phyloP scores from a whole-genome alignment of 192 early-diverging fungal species.

The Dimargaris cristalligena region DNA sequence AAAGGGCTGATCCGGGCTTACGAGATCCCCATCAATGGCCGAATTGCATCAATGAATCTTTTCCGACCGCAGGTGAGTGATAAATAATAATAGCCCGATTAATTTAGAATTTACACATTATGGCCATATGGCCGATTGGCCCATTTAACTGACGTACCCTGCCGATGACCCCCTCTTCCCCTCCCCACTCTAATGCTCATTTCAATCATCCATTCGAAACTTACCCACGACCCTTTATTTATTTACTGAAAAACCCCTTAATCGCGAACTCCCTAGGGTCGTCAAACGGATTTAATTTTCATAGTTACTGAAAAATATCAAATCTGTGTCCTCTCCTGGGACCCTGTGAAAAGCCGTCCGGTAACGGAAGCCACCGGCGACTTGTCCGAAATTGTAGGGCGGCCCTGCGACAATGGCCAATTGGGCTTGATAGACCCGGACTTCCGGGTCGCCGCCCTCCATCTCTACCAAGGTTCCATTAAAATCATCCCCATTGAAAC shows the following conservation, averaged over 20 bases:
- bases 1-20: constrained; percentile 30
- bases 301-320: constrained; percentile 48
- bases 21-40: constrained; percentile 51
- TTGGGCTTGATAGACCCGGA: constrained; percentile 40
- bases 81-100: not conserved
- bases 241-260: constrained; percentile 3
- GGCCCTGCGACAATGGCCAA: constrained; percentile 31
- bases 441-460: constrained; percentile 32
- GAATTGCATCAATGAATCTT: constrained; percentile 35
- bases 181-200: too few species aligned
- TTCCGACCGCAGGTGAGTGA: constrained; percentile 28
- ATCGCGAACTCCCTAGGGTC: too few species aligned
- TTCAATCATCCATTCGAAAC: too few species aligned
- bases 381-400: constrained; percentile 35
- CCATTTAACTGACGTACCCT: too few species aligned
- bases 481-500: constrained; percentile 42
- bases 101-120: too few species aligned
- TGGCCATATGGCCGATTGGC: too few species aligned
- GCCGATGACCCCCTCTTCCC: too few species aligned
- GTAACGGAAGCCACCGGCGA: constrained; percentile 50
- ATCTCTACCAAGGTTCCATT: constrained; percentile 50
- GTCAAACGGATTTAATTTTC: constrained; percentile 42
- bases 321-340: constrained; percentile 54
- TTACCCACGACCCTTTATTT: too few species aligned
- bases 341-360: constrained; percentile 23